Conservation (phyloP, 164 flowering plant species). For the Saururus chinensis region DNA sequence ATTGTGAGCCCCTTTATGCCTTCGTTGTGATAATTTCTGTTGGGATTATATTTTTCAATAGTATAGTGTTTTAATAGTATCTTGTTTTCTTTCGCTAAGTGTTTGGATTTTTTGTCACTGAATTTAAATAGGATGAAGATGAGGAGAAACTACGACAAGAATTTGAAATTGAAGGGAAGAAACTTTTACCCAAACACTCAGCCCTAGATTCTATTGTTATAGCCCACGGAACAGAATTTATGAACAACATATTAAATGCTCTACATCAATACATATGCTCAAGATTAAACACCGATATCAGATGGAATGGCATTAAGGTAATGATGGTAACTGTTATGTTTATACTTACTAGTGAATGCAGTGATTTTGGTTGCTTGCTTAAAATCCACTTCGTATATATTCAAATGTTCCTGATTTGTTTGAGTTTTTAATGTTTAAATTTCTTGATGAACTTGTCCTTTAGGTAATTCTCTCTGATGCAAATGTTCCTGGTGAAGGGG, state of each 20-base stretch:
- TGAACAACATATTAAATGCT: conserved; percentile 34
- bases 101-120: background rate
- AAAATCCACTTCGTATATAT: too few relatives aligned
- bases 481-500: conserved; percentile 67
- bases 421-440: conserved; percentile 1
- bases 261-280: conserved; percentile 32
- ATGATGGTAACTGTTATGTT: too few relatives aligned
- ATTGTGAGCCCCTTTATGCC: too few relatives aligned
- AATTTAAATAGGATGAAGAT: too few relatives aligned
- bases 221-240: conserved; percentile 59
- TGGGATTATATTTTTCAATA: background rate
- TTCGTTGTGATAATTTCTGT: background rate
- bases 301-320: too few relatives aligned
- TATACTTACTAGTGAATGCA: too few relatives aligned
- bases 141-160: too few relatives aligned
- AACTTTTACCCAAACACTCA: conserved; percentile 6
- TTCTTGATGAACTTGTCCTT: background rate
- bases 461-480: conserved; percentile 68
- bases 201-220: conserved; percentile 41
- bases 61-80: background rate
- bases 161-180: too few relatives aligned
- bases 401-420: too few relatives aligned
- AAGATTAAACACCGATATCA: conserved; percentile 27
- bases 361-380: too few relatives aligned
- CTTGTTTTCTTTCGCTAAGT: background rate